phyloP scores from a whole-genome alignment of 2,329 filamentous ascomycete genomes.

The Trichophyton benhamiae region DNA sequence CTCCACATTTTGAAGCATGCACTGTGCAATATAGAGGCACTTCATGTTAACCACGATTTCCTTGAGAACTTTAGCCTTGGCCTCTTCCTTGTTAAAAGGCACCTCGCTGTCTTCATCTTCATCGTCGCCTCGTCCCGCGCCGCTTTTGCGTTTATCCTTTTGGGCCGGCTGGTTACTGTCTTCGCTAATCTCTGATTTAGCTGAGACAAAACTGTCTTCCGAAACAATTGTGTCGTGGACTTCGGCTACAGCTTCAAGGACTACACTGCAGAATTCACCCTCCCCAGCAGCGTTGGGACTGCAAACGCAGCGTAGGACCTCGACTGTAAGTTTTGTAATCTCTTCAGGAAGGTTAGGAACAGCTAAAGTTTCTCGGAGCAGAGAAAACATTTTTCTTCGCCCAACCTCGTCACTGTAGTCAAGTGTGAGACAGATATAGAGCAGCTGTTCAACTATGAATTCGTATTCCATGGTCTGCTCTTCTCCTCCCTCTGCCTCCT shows the following conservation, averaged over 20 bases:
- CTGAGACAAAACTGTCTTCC: slow-evolving; percentile 86
- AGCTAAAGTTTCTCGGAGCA: slow-evolving; percentile 74
- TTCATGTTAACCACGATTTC: slow-evolving; percentile 98
- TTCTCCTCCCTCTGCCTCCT: slow-evolving; percentile 53
- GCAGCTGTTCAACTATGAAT: slow-evolving; percentile 88
- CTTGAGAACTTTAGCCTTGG: slow-evolving; percentile 57
- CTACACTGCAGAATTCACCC: slow-evolving; percentile 39
- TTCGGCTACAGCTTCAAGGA: slow-evolving; percentile 88
- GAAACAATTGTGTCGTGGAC: slow-evolving; percentile 82
- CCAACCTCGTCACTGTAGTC: slow-evolving; percentile 98
- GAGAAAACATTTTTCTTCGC: slow-evolving; percentile 85
- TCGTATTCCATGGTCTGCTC: slow-evolving; percentile 82
- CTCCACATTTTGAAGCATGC: slow-evolving; percentile 87
- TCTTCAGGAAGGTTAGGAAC: slow-evolving; percentile 83
- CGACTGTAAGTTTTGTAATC: slow-evolving; percentile 74
- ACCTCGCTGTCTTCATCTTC: slow-evolving; percentile 45
- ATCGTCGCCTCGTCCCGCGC: slow-evolving; percentile 42
- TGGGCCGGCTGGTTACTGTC: slow-evolving; percentile 41
- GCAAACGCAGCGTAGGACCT: slow-evolving; percentile 72
- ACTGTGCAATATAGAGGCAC: slow-evolving; percentile 91
- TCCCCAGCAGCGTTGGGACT: slow-evolving; percentile 43
- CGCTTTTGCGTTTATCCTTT: slow-evolving; percentile 24
- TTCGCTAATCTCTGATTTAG: slow-evolving; percentile 68
- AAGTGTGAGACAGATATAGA: slow-evolving; percentile 80
- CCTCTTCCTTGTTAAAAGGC: slow-evolving; percentile 41